phyloP scores from a whole-genome alignment of 306 rosid genomes.

The Adenanthera pavonina region DNA sequence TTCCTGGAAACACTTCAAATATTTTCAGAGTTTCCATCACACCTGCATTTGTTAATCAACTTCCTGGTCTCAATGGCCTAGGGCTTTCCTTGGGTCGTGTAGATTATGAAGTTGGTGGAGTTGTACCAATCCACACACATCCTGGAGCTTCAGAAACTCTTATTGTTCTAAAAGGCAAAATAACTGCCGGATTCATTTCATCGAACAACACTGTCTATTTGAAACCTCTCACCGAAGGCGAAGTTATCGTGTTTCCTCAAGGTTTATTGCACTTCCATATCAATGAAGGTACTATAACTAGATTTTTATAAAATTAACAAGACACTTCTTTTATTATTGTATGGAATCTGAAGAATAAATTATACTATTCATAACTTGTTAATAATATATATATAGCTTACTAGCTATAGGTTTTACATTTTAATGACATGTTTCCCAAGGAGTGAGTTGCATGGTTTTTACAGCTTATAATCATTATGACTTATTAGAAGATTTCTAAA shows the following conservation, averaged over 20 bases:
- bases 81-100: background rate
- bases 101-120: background rate
- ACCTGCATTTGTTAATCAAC: background rate
- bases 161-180: background rate
- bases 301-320: background rate
- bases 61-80: background rate
- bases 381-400: too few relatives aligned
- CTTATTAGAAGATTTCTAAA: too few relatives aligned
- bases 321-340: too few relatives aligned
- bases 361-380: too few relatives aligned
- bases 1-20: background rate
- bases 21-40: background rate
- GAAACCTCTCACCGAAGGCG: background rate
- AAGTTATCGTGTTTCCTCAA: background rate
- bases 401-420: too few relatives aligned
- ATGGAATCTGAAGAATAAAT: too few relatives aligned
- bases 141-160: slow-evolving; percentile 5
- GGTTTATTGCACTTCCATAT: background rate
- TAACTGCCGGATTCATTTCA: background rate
- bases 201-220: background rate
- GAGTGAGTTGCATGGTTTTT: too few relatives aligned
- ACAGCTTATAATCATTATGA: too few relatives aligned
- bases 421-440: too few relatives aligned
- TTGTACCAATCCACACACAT: background rate
- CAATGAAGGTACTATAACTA: background rate